Percentiles rank a stretch among this genome's conserved stretches.
phyloP scores from a whole-genome alignment of 2,329 filamentous ascomycete species.

The Graphium sp. region DNA sequence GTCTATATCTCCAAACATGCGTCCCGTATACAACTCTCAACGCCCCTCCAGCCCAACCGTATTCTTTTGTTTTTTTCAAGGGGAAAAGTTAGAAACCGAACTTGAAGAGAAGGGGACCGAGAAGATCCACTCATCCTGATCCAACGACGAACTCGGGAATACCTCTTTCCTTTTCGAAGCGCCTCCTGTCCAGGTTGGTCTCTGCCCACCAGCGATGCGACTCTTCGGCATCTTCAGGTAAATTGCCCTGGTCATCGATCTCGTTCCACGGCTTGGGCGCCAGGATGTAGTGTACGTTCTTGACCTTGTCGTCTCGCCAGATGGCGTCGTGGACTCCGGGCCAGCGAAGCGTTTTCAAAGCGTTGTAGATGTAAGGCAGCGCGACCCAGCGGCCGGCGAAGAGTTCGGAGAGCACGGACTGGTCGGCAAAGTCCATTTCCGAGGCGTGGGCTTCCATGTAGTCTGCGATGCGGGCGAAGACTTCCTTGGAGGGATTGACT shows the following conservation, averaged over 20 bases:
- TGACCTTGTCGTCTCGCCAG: slow-evolving; percentile 40
- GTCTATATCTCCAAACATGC: no score
- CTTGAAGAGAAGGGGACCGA: no score
- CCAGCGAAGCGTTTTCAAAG: slow-evolving; percentile 41
- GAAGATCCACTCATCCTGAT: no score
- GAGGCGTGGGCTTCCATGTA: slow-evolving; percentile 29
- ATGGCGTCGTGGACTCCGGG: slow-evolving; percentile 33
- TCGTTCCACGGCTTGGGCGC: slow-evolving; percentile 46
- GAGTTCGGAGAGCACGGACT: slow-evolving; percentile 37
- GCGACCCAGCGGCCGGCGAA: slow-evolving; percentile 38
- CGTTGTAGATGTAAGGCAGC: slow-evolving; percentile 45
- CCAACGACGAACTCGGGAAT: no score
- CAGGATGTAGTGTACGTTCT: slow-evolving; percentile 45
- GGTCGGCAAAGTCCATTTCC: slow-evolving; percentile 39
- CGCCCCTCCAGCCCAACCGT: no score
- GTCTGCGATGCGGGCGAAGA: slow-evolving; percentile 31
- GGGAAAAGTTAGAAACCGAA: no score
- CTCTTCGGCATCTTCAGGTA: slow-evolving; percentile 26
- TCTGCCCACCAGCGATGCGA: slow-evolving; percentile 40
- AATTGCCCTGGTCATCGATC: slow-evolving; percentile 22
- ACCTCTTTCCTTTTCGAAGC: slow-evolving; percentile 19
- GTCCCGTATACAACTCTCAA: no score
- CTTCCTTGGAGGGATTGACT: slow-evolving; percentile 27
- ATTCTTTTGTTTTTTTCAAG: no score
- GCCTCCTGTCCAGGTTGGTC: slow-evolving; percentile 24